A percentile compares a stretch with the other conserved stretches of the same genome.
phyloP scores from a whole-genome alignment of 495 filamentous ascomycete genomes.

The Staphylotrichum tortipilum region DNA sequence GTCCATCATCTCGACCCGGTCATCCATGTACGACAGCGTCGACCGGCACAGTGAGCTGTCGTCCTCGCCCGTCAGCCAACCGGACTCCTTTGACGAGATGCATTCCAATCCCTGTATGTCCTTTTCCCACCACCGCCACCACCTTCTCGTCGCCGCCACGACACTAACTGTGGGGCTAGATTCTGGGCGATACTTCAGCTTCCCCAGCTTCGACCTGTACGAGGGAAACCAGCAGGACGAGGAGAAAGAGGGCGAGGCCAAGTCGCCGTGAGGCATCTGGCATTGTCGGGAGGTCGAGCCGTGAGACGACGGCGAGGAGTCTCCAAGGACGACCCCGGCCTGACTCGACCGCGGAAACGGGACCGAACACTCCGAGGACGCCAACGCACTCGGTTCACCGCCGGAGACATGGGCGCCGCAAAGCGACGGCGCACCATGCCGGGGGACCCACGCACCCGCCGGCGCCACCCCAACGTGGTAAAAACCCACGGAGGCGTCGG shows the following conservation, averaged over 20 bases:
- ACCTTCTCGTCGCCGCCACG: background rate
- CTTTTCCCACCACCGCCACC: too few relatives aligned
- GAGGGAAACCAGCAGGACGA: constrained; percentile 34
- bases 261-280: constrained; percentile 21
- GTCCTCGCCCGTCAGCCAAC: constrained; percentile 25
- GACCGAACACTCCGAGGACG: constrained; percentile 8
- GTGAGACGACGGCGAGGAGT: background rate
- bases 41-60: constrained; percentile 20
- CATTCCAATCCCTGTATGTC: constrained; percentile 20
- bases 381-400: background rate
- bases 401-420: constrained; percentile 7
- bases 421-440: constrained; percentile 2
- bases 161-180: constrained; percentile 20
- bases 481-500: background rate
- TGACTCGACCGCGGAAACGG: constrained; percentile 1
- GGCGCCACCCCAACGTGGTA: constrained; percentile 5
- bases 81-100: constrained; percentile 20
- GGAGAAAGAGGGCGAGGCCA: constrained; percentile 20
- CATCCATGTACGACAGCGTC: constrained; percentile 29
- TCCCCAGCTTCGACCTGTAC: constrained; percentile 48
- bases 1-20: constrained; percentile 29
- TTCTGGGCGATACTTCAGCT: constrained; percentile 45
- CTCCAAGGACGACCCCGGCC: background rate
- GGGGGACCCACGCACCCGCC: background rate
- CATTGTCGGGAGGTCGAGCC: constrained; percentile 2